phyloP scores from a whole-genome alignment of 495 filamentous ascomycete species.

The Elasticomyces elasticus region DNA sequence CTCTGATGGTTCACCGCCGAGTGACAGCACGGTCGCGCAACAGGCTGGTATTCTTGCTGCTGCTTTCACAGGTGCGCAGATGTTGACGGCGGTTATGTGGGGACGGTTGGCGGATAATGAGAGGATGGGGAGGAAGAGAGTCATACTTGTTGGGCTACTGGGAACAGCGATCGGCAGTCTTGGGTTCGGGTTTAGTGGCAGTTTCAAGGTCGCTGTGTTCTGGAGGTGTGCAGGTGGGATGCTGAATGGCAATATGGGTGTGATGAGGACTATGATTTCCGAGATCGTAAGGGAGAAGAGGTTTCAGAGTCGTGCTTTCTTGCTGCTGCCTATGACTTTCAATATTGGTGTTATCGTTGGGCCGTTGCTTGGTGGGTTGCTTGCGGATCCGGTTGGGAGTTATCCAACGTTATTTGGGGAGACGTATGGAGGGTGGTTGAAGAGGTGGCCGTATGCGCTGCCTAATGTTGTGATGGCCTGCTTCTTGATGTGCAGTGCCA shows the following conservation, averaged over 20 bases:
- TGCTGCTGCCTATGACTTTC: constrained; percentile 72
- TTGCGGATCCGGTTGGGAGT: constrained; percentile 60
- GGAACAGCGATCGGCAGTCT: constrained; percentile 63
- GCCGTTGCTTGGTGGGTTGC: constrained; percentile 55
- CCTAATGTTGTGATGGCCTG: constrained; percentile 65
- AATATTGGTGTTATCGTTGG: constrained; percentile 74
- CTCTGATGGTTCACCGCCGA: constrained; percentile 10
- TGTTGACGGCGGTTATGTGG: constrained; percentile 78
- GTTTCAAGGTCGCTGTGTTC: constrained; percentile 60
- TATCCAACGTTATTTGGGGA: constrained; percentile 58
- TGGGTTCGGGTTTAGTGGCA: constrained; percentile 71
- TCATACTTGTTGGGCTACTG: constrained; percentile 62
- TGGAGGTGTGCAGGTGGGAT: constrained; percentile 65
- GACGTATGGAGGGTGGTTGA: constrained; percentile 53
- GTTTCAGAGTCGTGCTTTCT: constrained; percentile 63
- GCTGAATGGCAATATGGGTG: constrained; percentile 69
- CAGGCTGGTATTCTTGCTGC: constrained; percentile 73
- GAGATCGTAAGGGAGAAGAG: constrained; percentile 65
- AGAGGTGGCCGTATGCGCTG: constrained; percentile 59
- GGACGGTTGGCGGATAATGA: constrained; percentile 64
- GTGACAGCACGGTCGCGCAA: constrained; percentile 47
- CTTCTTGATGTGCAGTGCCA: constrained; percentile 49
- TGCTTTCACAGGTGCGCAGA: constrained; percentile 73
- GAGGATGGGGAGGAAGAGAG: constrained; percentile 61
- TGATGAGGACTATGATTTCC: constrained; percentile 70